Conservation (phyloP, 495 filamentous ascomycete genomes). For the Tuber borchii region DNA sequence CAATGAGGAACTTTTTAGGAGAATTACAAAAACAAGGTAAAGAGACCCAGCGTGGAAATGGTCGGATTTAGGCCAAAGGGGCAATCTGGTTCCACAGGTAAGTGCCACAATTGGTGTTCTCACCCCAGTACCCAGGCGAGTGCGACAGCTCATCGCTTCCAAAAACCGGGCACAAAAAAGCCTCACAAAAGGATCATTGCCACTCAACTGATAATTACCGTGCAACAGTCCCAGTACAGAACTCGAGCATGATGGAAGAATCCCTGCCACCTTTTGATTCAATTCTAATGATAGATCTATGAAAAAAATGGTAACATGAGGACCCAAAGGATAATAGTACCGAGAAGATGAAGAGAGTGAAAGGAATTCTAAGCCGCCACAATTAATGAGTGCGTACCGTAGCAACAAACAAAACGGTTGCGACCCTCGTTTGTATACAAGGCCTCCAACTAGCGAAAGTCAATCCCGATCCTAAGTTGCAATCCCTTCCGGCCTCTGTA, state of each 20-base stretch:
- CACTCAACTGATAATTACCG: too few relatives aligned
- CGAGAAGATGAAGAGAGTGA: neutral
- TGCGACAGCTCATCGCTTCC: too few relatives aligned
- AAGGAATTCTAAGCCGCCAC: neutral
- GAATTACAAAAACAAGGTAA: too few relatives aligned
- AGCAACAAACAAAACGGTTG: neutral
- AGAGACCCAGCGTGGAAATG: too few relatives aligned
- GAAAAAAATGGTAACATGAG: neutral
- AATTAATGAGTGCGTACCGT: neutral
- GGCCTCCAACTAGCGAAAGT: slow-evolving; percentile 60
- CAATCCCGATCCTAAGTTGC: slow-evolving; percentile 88
- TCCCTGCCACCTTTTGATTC: neutral
- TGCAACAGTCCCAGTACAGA: neutral
- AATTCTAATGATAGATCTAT: neutral
- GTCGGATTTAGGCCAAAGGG: too few relatives aligned
- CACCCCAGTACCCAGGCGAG: too few relatives aligned
- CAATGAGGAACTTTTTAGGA: too few relatives aligned
- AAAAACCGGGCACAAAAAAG: too few relatives aligned
- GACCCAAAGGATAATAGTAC: neutral
- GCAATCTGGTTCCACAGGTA: too few relatives aligned
- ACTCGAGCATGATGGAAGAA: neutral
- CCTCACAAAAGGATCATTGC: too few relatives aligned
- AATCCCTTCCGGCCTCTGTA: slow-evolving; percentile 86
- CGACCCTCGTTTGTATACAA: neutral
- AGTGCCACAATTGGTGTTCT: too few relatives aligned